phyloP scores from a whole-genome alignment of 106 monocot genomes.

The Dioscorea dumetorum region DNA sequence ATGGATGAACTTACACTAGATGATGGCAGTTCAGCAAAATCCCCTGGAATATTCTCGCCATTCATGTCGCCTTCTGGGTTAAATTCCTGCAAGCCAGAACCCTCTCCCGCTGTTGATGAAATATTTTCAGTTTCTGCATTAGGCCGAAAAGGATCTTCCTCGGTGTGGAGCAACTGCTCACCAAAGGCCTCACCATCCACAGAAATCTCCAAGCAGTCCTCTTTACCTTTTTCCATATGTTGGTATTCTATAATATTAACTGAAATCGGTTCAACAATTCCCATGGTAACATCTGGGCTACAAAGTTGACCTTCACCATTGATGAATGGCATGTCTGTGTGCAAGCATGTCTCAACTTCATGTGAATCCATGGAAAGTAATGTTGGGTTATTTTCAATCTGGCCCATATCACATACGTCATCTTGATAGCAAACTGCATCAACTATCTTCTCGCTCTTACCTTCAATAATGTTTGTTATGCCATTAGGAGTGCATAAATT shows the following conservation, averaged over 20 bases:
- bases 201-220: conserved; percentile 7
- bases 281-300: conserved; percentile 7
- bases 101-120: conserved; percentile 49
- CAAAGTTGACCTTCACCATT: conserved; percentile 4
- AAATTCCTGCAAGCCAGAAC: conserved; percentile 30
- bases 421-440: conserved; percentile 17
- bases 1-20: conserved; percentile 48
- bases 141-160: conserved; percentile 9
- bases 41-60: conserved; percentile 25
- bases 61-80: conserved; percentile 28
- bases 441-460: conserved; percentile 6
- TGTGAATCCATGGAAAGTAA: conserved; percentile 7
- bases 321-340: conserved; percentile 3
- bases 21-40: conserved; percentile 35
- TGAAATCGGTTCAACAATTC: conserved; percentile 3
- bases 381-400: conserved; percentile 5
- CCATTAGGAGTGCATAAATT: neutral
- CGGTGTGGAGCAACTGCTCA: conserved; percentile 1
- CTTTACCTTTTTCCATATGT: conserved; percentile 9
- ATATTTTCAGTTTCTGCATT: conserved; percentile 20
- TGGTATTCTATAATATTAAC: conserved; percentile 1
- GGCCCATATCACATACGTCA: conserved; percentile 10
- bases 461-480: conserved; percentile 1
- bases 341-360: conserved; percentile 20
- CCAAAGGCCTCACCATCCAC: conserved; percentile 5